Evolutionary conservation across 768 basidiomycete genomes (phyloP).

Genomic region (Kockovaella imperatae): DNA sequence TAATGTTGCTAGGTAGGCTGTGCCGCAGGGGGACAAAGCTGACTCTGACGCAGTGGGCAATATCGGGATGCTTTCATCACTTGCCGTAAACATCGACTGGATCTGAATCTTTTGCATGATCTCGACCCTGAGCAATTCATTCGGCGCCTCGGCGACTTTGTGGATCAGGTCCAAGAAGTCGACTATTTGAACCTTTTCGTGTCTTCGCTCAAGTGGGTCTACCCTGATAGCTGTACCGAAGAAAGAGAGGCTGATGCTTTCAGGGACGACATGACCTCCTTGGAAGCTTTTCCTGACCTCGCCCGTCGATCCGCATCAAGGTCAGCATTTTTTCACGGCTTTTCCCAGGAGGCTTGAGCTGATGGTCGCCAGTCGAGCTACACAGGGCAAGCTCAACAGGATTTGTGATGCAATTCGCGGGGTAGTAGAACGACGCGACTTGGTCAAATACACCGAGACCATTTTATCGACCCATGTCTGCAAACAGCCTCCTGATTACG

Average conservation of each 20-base stretch:
- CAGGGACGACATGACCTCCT: constrained; percentile 40
- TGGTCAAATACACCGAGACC: constrained; percentile 76
- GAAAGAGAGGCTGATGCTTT: too few relatives aligned
- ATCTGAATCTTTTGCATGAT: constrained; percentile 79
- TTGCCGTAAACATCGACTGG: constrained; percentile 88
- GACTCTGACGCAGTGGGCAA: constrained; percentile 51
- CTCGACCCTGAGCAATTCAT: constrained; percentile 65
- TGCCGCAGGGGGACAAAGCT: background rate
- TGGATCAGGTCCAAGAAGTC: constrained; percentile 78
- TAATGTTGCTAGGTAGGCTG: constrained; percentile 61
- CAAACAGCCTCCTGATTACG: constrained; percentile 82
- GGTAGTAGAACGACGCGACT: constrained; percentile 61
- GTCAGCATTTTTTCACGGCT: background rate
- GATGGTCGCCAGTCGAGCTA: background rate
- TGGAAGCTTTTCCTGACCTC: too few relatives aligned
- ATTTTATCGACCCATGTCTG: constrained; percentile 89
- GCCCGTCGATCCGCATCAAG: constrained; percentile 29
- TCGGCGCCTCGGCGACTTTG: constrained; percentile 56
- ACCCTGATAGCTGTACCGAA: constrained; percentile 24
- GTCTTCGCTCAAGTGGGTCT: constrained; percentile 64
- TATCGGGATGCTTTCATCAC: constrained; percentile 84
- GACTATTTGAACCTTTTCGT: constrained; percentile 91
- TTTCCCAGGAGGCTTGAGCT: too few relatives aligned
- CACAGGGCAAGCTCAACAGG: constrained; percentile 50
- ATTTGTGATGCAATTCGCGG: constrained; percentile 70